Evolutionary conservation across 2,329 filamentous ascomycete genomes (phyloP).

Genomic region (Hawksworthiomyces lignivorus): DNA sequence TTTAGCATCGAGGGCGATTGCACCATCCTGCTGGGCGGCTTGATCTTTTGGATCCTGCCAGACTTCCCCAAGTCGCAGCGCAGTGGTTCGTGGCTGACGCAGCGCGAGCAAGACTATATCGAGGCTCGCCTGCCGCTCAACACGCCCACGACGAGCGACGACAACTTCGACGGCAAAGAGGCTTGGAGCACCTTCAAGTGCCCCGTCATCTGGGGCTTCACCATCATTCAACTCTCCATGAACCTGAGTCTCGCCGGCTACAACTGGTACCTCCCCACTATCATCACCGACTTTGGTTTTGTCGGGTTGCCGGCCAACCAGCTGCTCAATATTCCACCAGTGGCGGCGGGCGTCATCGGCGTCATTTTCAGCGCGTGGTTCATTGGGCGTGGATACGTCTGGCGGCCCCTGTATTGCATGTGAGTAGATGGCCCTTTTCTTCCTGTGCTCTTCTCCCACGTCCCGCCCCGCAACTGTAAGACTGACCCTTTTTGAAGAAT

Average conservation of each 20-base stretch:
- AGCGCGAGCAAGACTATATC: conserved; percentile 11
- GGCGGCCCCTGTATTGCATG: not conserved
- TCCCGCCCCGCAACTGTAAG: no score
- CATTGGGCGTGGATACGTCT: not conserved
- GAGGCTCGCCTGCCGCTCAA: conserved; percentile 10
- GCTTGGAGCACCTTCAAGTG: conserved; percentile 25
- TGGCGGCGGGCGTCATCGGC: not conserved
- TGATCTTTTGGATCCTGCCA: conserved; percentile 31
- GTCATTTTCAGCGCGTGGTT: conserved; percentile 2
- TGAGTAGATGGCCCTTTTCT: no score
- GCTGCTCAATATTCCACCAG: conserved; percentile 37
- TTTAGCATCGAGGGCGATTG: conserved; percentile 36
- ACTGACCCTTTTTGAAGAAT: no score
- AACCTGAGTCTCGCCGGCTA: conserved; percentile 33
- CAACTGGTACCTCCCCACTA: conserved; percentile 33
- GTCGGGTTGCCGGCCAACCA: conserved; percentile 34
- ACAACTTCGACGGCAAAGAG: conserved; percentile 27
- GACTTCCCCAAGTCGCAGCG: conserved; percentile 29
- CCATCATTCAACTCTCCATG: conserved; percentile 23
- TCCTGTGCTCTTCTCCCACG: no score
- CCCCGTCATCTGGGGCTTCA: conserved; percentile 19
- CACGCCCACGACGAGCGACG: conserved; percentile 19
- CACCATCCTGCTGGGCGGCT: conserved; percentile 31
- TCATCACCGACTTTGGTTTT: conserved; percentile 34
- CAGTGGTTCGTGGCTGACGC: conserved; percentile 9